Percentiles rank a stretch among this genome's conserved stretches.
phyloP scores from a whole-genome alignment of 2,329 filamentous ascomycete species.

The Harringtonia aguacate region DNA sequence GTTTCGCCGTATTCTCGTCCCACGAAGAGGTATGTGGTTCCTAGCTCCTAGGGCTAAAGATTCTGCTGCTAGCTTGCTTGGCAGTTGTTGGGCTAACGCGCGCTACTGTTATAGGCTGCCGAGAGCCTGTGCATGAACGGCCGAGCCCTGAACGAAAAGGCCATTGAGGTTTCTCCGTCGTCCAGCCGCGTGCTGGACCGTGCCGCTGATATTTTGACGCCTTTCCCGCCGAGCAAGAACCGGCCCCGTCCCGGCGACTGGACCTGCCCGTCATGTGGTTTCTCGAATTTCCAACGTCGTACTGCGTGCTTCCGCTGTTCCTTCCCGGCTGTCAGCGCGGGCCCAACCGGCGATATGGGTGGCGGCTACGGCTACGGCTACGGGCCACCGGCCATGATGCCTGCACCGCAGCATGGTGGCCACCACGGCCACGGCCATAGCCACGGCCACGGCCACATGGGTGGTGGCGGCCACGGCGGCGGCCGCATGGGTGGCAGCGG shows the following conservation, averaged over 20 bases:
- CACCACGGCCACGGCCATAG: slow-evolving; percentile 34
- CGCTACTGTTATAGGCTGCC: slow-evolving; percentile 66
- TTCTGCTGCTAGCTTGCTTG: background rate
- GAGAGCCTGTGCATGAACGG: slow-evolving; percentile 99
- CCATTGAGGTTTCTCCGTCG: slow-evolving; percentile 95
- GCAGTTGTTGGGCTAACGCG: too few species aligned
- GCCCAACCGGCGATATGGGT: slow-evolving; percentile 53
- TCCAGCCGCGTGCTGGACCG: slow-evolving; percentile 94
- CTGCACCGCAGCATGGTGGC: slow-evolving; percentile 53
- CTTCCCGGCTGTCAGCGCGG: slow-evolving; percentile 85
- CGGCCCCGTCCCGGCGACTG: slow-evolving; percentile 93
- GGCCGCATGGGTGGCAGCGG: slow-evolving; percentile 72
- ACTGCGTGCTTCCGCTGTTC: slow-evolving; percentile 99
- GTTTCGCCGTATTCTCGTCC: slow-evolving; percentile 96
- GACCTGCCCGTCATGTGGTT: slow-evolving; percentile 97
- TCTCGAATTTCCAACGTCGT: slow-evolving; percentile 98
- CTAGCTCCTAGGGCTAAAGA: background rate
- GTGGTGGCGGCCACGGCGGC: slow-evolving; percentile 50
- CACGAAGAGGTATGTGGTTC: slow-evolving; percentile 78
- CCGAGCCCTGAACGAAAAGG: slow-evolving; percentile 94
- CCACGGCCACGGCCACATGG: slow-evolving; percentile 51
- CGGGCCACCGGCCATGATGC: slow-evolving; percentile 71
- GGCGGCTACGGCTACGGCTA: slow-evolving; percentile 54
- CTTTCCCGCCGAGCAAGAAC: slow-evolving; percentile 98
- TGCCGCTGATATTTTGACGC: slow-evolving; percentile 89